Evolutionary conservation across 345 rosid species (phyloP).

Genomic region (Camelina laxa): DNA sequence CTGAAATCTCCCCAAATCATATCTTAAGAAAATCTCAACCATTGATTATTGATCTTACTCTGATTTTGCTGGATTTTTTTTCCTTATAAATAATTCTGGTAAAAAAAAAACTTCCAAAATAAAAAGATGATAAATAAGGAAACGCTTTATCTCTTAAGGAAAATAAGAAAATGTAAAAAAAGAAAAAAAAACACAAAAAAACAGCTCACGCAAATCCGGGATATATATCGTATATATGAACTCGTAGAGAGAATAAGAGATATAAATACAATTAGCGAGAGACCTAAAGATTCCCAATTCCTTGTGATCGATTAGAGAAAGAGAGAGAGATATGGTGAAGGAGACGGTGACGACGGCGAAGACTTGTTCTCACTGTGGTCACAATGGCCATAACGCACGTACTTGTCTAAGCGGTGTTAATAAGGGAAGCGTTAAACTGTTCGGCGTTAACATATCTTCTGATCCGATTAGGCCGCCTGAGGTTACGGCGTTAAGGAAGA

Average conservation of each 20-base stretch:
- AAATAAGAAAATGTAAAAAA: no score
- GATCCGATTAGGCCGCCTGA: slow-evolving; percentile 33
- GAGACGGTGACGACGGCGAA: slow-evolving; percentile 39
- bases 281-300: neutral
- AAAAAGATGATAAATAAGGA: slow-evolving; percentile 26
- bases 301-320: neutral
- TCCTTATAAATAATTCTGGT: slow-evolving; percentile 7
- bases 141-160: slow-evolving; percentile 26
- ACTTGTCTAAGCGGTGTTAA: slow-evolving; percentile 48
- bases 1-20: neutral
- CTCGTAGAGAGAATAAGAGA: slow-evolving; percentile 1
- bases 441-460: slow-evolving; percentile 59
- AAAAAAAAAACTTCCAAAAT: slow-evolving; percentile 18
- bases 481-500: slow-evolving; percentile 44
- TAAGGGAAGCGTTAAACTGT: slow-evolving; percentile 49
- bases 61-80: slow-evolving; percentile 39
- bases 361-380: slow-evolving; percentile 58
- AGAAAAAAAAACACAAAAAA: slow-evolving; percentile 24
- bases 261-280: slow-evolving; percentile 14
- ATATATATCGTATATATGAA: slow-evolving; percentile 14
- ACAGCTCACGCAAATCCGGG: slow-evolving; percentile 32
- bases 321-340: slow-evolving; percentile 31
- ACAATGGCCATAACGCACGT: slow-evolving; percentile 58
- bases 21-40: slow-evolving; percentile 18
- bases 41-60: slow-evolving; percentile 10